Base-by-base conservation (phyloP, 495 filamentous ascomycete species). In the Penicillium mononematosum region DNA sequence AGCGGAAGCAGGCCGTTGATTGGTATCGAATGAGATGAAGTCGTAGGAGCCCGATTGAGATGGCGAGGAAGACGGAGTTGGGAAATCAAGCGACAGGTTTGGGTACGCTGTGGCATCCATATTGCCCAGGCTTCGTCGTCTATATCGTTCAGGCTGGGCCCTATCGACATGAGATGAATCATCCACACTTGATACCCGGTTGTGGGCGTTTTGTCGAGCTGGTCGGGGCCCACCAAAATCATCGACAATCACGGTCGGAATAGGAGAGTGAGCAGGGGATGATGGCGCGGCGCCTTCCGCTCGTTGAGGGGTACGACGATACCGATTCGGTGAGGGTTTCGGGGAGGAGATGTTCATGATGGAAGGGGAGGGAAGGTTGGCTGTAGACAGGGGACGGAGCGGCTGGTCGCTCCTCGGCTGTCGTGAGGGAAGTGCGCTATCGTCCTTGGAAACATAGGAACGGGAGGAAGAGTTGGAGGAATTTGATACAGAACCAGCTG, bases 61-160 rank as follows among this genome's bases (percentile, higher is more conserved):
- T 14, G 65, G 66, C 12, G 66, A 62, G 10, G 69, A 60, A 25
- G 70, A 58, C 0, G 60, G 22, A 4, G 43, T 27, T 1, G 73
- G 72, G 45, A 76, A 49, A 48, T 74, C 70, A 17, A 75, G 64
- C 39, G 77, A 68, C n/a, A 75, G 55, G 53, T 70, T 71, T 8
- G 74, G 70, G 45, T 73, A 70, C 44, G 68, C 72, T 49, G 68
- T 64, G 62, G 84, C 83, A 73, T 94, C 90, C 63, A 96, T 81
- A 46, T 83, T 88, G 53, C 89, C 88, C 77, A 92, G 82, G 68
- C 92, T 96, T 53, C 91, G 82, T 64, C 92, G 83, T 58, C 92
- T 79, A 74, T 91, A 89, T 58, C 88, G 82, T 46, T 93, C 90
- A 17, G 81, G 75, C 45, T 72, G 65, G 47, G 66, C 50, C 44